phyloP scores from a whole-genome alignment of 192 early-diverging fungal species.

The Mortierella claussenii region DNA sequence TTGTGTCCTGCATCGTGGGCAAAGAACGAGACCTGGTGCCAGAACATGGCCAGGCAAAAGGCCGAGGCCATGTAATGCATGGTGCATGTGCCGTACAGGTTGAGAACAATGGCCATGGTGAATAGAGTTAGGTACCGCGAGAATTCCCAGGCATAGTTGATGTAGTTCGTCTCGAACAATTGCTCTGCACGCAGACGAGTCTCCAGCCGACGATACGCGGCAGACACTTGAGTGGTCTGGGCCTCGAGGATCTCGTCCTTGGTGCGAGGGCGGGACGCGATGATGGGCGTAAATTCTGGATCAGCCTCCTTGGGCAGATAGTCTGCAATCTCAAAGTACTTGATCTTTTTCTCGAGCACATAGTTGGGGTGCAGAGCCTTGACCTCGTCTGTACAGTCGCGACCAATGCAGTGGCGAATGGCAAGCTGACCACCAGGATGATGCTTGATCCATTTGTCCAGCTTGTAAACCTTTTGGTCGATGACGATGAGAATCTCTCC shows the following conservation, averaged over 20 bases:
- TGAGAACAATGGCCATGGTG: slow-evolving; percentile 57
- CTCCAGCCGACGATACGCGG: slow-evolving; percentile 73
- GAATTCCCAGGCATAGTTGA: slow-evolving; percentile 61
- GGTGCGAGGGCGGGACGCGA: slow-evolving; percentile 17
- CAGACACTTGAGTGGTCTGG: slow-evolving; percentile 32
- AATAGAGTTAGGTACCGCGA: slow-evolving; percentile 61
- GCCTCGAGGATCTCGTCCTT: slow-evolving; percentile 35
- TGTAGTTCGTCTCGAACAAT: slow-evolving; percentile 71
- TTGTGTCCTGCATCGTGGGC: slow-evolving; percentile 99
- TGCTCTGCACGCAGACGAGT: slow-evolving; percentile 67
- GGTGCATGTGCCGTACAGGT: slow-evolving; percentile 56
- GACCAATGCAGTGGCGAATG: slow-evolving; percentile 87
- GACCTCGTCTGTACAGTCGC: slow-evolving; percentile 93
- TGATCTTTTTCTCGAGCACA: slow-evolving; percentile 80
- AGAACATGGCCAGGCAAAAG: slow-evolving; percentile 74
- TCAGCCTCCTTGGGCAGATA: slow-evolving; percentile 54
- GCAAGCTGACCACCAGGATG: slow-evolving; percentile 96
- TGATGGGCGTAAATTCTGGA: slow-evolving; percentile 44
- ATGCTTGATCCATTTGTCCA: slow-evolving; percentile 79
- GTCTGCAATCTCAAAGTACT: slow-evolving; percentile 84
- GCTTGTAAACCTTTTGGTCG: slow-evolving; percentile 88
- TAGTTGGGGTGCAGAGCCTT: slow-evolving; percentile 85
- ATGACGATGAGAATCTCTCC: slow-evolving; percentile 90
- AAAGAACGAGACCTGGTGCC: slow-evolving; percentile 94
- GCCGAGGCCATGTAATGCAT: slow-evolving; percentile 67